phyloP scores from a whole-genome alignment of 257 asterid species.

The Salvia miltiorrhiza region DNA sequence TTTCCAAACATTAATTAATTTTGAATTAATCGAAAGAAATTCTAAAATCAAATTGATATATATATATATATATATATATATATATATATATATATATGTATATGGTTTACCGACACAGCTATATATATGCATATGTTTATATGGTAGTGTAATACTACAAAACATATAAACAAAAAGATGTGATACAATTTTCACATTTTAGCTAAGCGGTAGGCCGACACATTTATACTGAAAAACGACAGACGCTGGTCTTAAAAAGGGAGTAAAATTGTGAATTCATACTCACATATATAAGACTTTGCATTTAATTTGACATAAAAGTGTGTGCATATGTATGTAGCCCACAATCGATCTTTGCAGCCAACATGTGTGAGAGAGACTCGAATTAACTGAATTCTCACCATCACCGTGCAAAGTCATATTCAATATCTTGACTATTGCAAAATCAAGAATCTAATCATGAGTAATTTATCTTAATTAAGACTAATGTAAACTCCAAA shows the following conservation, averaged over 20 bases:
- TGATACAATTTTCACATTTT: no score
- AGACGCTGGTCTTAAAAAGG: background rate
- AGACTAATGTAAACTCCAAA: background rate
- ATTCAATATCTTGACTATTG: background rate
- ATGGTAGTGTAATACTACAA: no score
- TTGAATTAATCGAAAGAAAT: no score
- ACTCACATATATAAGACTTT: slow-evolving; percentile 11
- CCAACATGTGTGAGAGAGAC: slow-evolving; percentile 10
- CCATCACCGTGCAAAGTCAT: slow-evolving; percentile 1
- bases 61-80: no score
- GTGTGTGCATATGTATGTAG: slow-evolving; percentile 11
- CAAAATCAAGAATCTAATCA: background rate
- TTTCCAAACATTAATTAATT: no score
- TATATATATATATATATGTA: no score
- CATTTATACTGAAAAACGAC: background rate
- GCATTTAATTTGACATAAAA: background rate
- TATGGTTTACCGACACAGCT: no score
- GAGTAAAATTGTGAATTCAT: slow-evolving; percentile 17
- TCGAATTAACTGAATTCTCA: slow-evolving; percentile 9
- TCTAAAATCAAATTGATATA: no score
- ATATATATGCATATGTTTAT: no score
- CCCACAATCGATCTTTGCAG: slow-evolving; percentile 15
- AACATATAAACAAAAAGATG: no score
- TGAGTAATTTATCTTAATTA: background rate
- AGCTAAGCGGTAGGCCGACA: background rate